These are phyloP conservation scores for Gossypium ekmanianum DNA, from an alignment of 345 rosid genomes.

Conservation along the genomic window DNA sequence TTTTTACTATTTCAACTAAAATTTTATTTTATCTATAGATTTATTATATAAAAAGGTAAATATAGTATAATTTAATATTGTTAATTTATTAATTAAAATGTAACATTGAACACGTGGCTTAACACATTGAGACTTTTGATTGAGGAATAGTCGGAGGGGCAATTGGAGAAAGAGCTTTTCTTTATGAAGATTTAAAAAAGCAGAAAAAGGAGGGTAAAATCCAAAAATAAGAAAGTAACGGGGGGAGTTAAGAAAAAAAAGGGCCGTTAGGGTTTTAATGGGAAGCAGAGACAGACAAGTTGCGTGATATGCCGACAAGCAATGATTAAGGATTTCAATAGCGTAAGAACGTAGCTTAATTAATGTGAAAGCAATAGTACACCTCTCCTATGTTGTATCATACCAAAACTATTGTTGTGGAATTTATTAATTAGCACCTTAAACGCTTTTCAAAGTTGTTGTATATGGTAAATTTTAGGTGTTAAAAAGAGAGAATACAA, in stretches of 20 bases:
- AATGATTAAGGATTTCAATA: not conserved
- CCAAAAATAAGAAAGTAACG: not conserved
- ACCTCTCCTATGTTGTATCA: not conserved
- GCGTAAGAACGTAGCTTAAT: conserved; percentile 7
- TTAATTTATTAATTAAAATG: not conserved
- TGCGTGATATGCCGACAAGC: not conserved
- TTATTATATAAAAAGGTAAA: too few species aligned
- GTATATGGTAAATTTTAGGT: too few species aligned
- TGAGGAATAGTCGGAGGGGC: not conserved
- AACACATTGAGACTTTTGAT: not conserved
- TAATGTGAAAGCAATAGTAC: not conserved
- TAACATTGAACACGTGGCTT: not conserved
- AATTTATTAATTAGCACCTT: too few species aligned
- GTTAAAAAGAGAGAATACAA: too few species aligned
- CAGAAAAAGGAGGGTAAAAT: not conserved
- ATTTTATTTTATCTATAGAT: too few species aligned
- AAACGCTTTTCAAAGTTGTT: too few species aligned
- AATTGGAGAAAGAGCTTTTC: not conserved
- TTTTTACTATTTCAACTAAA: too few species aligned
- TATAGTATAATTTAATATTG: too few species aligned
- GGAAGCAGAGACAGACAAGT: not conserved
- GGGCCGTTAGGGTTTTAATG: not conserved
- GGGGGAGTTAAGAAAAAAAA: not conserved
- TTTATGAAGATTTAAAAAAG: not conserved
- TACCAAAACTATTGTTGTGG: not conserved